Evolutionary conservation across 306 rosid genomes (phyloP).

Genomic region (Corylus americana): DNA sequence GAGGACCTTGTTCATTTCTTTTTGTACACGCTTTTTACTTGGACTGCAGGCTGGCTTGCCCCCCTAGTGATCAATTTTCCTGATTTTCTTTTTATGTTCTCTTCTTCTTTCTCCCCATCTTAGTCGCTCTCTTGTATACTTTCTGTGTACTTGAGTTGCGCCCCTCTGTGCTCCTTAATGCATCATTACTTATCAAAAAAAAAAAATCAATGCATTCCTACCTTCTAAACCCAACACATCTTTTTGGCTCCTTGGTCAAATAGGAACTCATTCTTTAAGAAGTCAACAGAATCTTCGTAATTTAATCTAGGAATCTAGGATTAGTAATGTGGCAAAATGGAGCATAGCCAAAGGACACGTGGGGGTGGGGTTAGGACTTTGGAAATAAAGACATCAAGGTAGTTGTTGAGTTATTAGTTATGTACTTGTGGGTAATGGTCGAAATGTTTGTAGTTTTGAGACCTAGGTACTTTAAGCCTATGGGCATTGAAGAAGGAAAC

Average conservation of each 20-base stretch:
- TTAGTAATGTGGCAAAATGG: neutral
- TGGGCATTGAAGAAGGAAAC: no score
- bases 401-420: neutral
- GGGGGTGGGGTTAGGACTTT: neutral
- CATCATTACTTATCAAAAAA: no score
- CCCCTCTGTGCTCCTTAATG: no score
- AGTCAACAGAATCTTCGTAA: neutral
- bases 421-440: neutral
- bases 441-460: neutral
- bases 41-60: no score
- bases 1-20: no score
- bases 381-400: neutral
- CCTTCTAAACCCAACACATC: neutral
- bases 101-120: no score
- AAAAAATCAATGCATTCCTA: neutral
- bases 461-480: neutral
- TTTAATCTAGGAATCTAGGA: neutral
- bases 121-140: no score
- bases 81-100: no score
- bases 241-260: neutral
- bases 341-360: neutral
- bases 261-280: neutral
- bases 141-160: no score
- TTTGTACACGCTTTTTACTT: no score
- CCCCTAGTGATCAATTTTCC: no score